A percentile compares a stretch with the other conserved stretches of the same genome.
phyloP scores from a whole-genome alignment of 768 basidiomycete genomes.

The Collybia mongolica region DNA sequence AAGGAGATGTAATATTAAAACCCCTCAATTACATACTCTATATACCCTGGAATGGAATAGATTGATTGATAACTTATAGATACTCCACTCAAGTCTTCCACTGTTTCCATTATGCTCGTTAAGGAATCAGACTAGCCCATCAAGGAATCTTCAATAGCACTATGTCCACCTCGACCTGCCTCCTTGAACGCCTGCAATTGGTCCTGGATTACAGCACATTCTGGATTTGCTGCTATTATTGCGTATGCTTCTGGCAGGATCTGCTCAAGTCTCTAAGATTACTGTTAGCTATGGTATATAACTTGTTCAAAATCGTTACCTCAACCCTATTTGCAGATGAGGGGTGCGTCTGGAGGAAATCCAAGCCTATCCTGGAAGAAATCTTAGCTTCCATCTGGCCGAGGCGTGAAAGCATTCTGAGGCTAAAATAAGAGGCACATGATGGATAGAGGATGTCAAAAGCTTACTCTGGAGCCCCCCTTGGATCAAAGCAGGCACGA shows the following conservation, averaged over 20 bases:
- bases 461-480: conserved; percentile 67
- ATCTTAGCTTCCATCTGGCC: conserved; percentile 50
- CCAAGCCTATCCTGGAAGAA: conserved; percentile 23
- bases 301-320: conserved; percentile 35
- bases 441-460: not conserved
- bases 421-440: not conserved
- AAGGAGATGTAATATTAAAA: no score
- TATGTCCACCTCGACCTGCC: not conserved
- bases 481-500: conserved; percentile 85
- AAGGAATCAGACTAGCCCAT: no score
- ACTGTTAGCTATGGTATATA: not conserved
- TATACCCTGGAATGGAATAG: no score
- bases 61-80: no score
- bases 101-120: no score
- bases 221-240: conserved; percentile 53
- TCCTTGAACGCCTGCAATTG: conserved; percentile 31
- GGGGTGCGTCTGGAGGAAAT: conserved; percentile 85
- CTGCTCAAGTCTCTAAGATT: conserved; percentile 46
- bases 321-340: conserved; percentile 67
- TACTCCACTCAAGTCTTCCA: no score
- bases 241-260: conserved; percentile 57
- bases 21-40: no score
- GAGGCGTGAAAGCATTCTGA: conserved; percentile 72
- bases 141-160: no score
- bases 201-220: conserved; percentile 45